Evolutionary conservation across 140 eudicot genomes (phyloP).

Genomic region (Cichorium intybus): DNA sequence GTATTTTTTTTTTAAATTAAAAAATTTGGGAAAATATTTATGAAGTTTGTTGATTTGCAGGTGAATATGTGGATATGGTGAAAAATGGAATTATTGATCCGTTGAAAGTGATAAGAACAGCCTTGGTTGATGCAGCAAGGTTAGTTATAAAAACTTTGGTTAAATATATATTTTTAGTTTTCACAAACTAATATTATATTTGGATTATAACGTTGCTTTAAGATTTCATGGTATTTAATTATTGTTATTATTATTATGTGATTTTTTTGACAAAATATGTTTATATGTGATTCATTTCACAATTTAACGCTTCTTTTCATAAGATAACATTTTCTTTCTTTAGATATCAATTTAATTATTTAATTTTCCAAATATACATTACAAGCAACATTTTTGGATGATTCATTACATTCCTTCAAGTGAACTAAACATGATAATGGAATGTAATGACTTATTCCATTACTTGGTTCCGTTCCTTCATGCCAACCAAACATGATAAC

Average conservation of each 20-base stretch:
- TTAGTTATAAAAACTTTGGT: no score
- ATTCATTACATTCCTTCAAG: not conserved
- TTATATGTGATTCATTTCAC: no score
- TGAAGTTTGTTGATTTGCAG: constrained; percentile 28
- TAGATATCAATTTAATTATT: no score
- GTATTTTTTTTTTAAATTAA: not conserved
- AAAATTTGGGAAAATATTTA: not conserved
- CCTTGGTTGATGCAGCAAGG: constrained; percentile 91
- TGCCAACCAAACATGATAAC: no score
- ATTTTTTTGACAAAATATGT: no score
- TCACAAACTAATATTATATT: no score
- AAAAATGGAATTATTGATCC: constrained; percentile 85
- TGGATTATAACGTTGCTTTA: no score
- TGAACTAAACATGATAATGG: not conserved
- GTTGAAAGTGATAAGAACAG: constrained; percentile 83
- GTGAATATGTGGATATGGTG: constrained; percentile 90
- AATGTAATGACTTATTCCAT: no score
- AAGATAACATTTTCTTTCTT: no score
- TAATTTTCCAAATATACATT: not conserved
- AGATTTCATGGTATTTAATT: not conserved
- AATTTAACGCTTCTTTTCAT: not conserved
- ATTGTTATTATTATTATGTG: no score
- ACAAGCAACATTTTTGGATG: not conserved
- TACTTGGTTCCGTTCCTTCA: no score
- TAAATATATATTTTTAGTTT: no score